Evolutionary conservation across 1,284 basidiomycete species (phyloP), one percentile per base, ranked within the genome.

Genomic region (Cutaneotrichosporon cutaneum): DNA sequence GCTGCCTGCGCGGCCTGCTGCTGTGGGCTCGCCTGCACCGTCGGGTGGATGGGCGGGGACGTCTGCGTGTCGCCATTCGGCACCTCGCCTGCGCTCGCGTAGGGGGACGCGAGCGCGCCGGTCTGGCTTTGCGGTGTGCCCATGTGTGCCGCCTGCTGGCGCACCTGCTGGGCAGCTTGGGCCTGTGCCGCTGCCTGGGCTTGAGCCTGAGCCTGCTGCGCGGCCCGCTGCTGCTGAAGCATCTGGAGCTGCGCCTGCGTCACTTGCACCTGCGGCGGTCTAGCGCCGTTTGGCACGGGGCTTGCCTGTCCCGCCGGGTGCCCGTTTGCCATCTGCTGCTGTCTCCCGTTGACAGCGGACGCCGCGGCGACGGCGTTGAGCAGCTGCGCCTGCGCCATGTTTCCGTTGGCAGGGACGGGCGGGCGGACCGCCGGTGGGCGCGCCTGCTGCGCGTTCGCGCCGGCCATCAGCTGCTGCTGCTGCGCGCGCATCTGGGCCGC

Each of bases 291-390:
- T 3, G 56, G 58, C 3, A 51, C 57, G 11, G 66, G 61, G 52
- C 32, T 36, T 9, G 30, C 21, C 52, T 35, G 52, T 27, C 18
- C 21, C 35, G 35, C 22, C 22, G 52, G 30, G 35, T 54, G 52
- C 10, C 52, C 52, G 35, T 54, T 54, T 22, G 52, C 52, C 33
- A 54, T 24, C 35, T 54, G 52, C 52, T 33, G 52, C 24, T 36
- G 52, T 21, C 62, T 42, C 7, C 60, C 70, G 47, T 71, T 71
- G 51, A 69, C 74, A 4, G 73, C 72, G 14, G 69, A 69, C 14
- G 75, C 75, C 4, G 74, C 73, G 1, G 72, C 76, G 1, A 76
- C 75, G 21, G 76, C 76, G 24, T 70, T 71, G 55, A 78, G 65
- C 2, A 78, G 54, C 58, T 77, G 75, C 62, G 76, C 74, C 58